Evolutionary conservation across 208 protist species (phyloP).

Genomic region (Leishmania mexicana): DNA sequence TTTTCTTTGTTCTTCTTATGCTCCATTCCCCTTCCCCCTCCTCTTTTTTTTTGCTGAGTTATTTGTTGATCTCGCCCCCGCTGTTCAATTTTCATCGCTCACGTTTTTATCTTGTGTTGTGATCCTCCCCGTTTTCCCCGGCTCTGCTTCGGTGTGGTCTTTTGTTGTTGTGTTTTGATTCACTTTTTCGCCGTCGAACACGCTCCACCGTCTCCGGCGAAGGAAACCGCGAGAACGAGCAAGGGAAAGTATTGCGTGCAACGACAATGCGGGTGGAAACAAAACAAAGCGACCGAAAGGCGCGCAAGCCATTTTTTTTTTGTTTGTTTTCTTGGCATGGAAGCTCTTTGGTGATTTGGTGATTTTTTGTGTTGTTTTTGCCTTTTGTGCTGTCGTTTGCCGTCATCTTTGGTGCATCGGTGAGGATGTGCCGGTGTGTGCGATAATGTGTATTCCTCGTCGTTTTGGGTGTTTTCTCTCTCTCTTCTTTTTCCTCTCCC

Average conservation of each 20-base stretch:
- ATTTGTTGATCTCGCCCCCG: neutral
- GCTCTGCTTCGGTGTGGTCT: neutral
- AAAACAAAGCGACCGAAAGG: neutral
- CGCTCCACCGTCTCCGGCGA: neutral
- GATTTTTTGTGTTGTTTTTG: no score
- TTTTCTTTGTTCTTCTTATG: neutral
- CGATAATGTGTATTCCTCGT: neutral
- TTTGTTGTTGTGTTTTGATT: neutral
- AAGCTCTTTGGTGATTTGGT: neutral
- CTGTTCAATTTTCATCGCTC: neutral
- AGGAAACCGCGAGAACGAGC: neutral
- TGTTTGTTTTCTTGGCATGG: neutral
- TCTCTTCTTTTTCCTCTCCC: neutral
- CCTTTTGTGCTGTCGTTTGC: no score
- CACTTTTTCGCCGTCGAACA: neutral
- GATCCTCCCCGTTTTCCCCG: neutral
- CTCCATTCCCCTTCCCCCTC: neutral
- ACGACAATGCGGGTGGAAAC: neutral
- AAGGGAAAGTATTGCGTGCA: neutral
- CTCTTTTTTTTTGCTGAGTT: constrained; percentile 14
- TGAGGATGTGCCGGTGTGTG: neutral
- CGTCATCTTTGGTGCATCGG: no score
- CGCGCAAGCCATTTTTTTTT: neutral
- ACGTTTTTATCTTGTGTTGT: neutral
- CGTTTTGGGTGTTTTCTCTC: neutral